Conservation (phyloP, 257 asterid genomes). For the Haberlea rhodopensis region DNA sequence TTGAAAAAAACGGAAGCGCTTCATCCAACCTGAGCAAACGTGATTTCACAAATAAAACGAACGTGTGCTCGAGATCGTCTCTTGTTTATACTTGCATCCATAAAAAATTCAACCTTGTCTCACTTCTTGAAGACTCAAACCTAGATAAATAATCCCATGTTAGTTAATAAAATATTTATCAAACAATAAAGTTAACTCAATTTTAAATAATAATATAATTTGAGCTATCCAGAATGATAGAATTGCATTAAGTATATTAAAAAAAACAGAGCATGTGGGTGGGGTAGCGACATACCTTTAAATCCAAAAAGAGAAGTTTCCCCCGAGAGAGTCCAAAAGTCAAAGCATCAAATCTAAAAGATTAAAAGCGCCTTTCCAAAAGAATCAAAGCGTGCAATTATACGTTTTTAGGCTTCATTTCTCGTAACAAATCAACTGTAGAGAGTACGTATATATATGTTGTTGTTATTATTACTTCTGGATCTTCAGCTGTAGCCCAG, state of each 20-base stretch:
- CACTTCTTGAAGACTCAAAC: neutral
- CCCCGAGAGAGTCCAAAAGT: conserved; percentile 44
- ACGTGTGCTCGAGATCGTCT: too few species aligned
- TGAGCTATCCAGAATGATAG: conserved; percentile 8
- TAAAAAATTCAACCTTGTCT: too few species aligned
- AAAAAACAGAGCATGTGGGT: conserved; percentile 84
- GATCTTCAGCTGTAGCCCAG: neutral
- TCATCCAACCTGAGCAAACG: too few species aligned
- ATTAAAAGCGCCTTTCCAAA: conserved; percentile 59
- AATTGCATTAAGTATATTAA: conserved; percentile 36
- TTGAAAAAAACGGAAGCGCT: too few species aligned
- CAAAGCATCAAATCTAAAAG: conserved; percentile 51
- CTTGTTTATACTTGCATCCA: too few species aligned
- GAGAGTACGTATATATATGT: neutral
- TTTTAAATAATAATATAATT: too few species aligned
- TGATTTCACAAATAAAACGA: too few species aligned
- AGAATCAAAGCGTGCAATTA: conserved; percentile 68
- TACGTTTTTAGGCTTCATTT: conserved; percentile 37
- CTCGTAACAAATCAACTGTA: conserved; percentile 27
- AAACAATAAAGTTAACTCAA: neutral
- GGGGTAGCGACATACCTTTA: conserved; percentile 66
- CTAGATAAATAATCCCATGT: neutral
- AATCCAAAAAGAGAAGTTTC: conserved; percentile 86
- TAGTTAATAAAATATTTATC: neutral
- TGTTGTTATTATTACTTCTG: neutral